Evolutionary conservation across 306 rosid genomes (phyloP), one percentile per base, ranked within the genome.

Genomic region (Betula pendula): DNA sequence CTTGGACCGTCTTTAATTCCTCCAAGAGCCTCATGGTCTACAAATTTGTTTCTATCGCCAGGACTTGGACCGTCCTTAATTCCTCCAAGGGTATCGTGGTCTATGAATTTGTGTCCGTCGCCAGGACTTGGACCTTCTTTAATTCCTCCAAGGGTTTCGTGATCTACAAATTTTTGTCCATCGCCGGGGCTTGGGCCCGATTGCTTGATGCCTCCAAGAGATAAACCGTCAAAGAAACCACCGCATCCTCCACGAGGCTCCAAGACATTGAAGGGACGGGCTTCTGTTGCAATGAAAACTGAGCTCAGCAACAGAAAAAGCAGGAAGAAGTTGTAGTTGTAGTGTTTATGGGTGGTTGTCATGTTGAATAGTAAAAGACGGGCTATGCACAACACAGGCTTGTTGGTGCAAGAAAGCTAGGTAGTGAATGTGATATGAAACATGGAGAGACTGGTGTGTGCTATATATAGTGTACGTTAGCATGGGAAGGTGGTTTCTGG

Each of bases 221-320:
- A 77, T 6, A 90, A 77, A 83, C 92, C 90, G 10, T 84, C 86
- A 65, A 84, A 86, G 62, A 87, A 82, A 24, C 45, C 86, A 19
- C 73, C 87, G 0, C 71, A 73, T 11, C 68, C 81, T 74, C 47
- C 68, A 1, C 47, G 2, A 1, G 63, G 42, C 70, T 27, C 83
- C 56, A 73, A 72, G 17, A 77, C 67, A 53, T 74, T 76, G 6
- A 93, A 63, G 31, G 90, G 92, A 49, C 97, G 89, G 5, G 82
- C 90, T 79, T 83, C 87, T 10, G 58, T 40, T 24, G 66, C 68
- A 76, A 50, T 5, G 14, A 84, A 80, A 45, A 29, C 17, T 66
- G 70, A 78, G 68, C 24, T 81, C 53, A 84, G 13, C 68, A 87
- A 59, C 19, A 83, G 6, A 55, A 83, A 20, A 42, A 81, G 48